These are phyloP conservation scores for Ustilago curta DNA, from an alignment of 1,284 basidiomycete species.

Conservation along the genomic window DNA sequence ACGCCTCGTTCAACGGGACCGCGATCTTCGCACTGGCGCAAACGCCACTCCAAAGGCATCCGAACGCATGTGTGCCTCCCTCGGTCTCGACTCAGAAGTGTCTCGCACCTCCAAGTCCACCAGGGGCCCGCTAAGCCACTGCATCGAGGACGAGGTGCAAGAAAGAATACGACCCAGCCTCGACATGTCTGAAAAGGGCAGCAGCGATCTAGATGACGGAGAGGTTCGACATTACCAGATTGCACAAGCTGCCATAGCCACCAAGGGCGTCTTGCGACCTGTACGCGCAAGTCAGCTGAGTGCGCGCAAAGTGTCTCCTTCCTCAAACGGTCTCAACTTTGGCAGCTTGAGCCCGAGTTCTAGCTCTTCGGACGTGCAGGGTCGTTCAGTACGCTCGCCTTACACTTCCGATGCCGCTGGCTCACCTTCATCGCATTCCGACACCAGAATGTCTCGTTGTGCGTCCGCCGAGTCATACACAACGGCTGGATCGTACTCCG, in stretches of 20 bases:
- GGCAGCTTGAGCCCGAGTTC: conserved; percentile 29
- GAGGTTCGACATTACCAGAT: conserved; percentile 42
- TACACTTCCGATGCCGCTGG: conserved; percentile 11
- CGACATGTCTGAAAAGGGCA: conserved; percentile 8
- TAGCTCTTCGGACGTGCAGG: conserved; percentile 21
- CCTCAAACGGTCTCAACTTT: conserved; percentile 17
- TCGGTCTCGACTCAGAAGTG: conserved; percentile 20
- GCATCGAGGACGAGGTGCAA: conserved; percentile 21
- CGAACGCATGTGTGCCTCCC: conserved; percentile 22
- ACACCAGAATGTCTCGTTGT: conserved; percentile 23
- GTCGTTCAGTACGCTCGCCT: conserved; percentile 15
- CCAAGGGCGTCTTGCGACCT: conserved; percentile 31
- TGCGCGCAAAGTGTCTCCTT: conserved; percentile 30
- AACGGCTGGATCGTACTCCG: conserved; percentile 18
- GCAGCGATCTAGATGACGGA: conserved; percentile 24
- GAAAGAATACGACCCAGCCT: conserved; percentile 30
- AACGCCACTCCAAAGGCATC: conserved; percentile 42
- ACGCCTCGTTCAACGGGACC: conserved; percentile 13
- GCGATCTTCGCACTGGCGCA: conserved; percentile 14
- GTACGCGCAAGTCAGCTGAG: conserved; percentile 37
- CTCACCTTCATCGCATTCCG: conserved; percentile 19
- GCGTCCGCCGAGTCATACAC: conserved; percentile 32
- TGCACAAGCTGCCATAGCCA: conserved; percentile 40
- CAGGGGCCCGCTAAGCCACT: neutral
- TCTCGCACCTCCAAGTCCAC: neutral